A percentile compares a stretch with the other conserved stretches of the same genome.
phyloP scores from a whole-genome alignment of 768 basidiomycete species.

The Leucosporidium yakuticum region DNA sequence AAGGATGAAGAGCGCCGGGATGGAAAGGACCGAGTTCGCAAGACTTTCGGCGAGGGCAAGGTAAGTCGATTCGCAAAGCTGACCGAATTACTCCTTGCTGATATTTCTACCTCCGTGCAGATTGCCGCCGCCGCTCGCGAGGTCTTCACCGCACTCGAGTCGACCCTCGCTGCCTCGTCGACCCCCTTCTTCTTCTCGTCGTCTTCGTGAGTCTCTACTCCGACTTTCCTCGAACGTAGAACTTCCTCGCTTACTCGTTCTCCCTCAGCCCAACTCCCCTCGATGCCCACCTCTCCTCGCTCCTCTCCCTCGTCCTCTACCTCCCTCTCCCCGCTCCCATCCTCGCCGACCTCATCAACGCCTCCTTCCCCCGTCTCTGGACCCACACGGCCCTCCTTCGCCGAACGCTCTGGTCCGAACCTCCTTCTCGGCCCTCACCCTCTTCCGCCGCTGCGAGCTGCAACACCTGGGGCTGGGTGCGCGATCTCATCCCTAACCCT shows the following conservation, averaged over 20 bases:
- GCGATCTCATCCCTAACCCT: neutral
- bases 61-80: neutral
- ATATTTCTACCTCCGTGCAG: neutral
- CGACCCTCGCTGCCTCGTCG: constrained; percentile 23
- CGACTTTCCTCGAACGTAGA: too few relatives aligned
- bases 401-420: constrained; percentile 27
- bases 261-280: constrained; percentile 20
- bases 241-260: too few relatives aligned
- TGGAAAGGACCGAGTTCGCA: constrained; percentile 5
- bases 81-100: neutral
- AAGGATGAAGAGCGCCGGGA: constrained; percentile 20
- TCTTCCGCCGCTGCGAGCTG: neutral
- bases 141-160: constrained; percentile 28
- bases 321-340: constrained; percentile 29
- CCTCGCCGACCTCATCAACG: constrained; percentile 34
- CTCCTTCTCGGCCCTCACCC: neutral
- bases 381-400: constrained; percentile 30
- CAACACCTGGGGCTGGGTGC: neutral
- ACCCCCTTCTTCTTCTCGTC: constrained; percentile 35
- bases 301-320: constrained; percentile 31
- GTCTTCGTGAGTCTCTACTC: constrained; percentile 11
- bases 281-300: constrained; percentile 32
- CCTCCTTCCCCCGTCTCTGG: constrained; percentile 36
- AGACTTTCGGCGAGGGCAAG: constrained; percentile 35
- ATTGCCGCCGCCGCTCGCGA: constrained; percentile 25